Evolutionary conservation across 2,329 filamentous ascomycete species (phyloP).

Genomic region (Nannizziopsis barbatae): DNA sequence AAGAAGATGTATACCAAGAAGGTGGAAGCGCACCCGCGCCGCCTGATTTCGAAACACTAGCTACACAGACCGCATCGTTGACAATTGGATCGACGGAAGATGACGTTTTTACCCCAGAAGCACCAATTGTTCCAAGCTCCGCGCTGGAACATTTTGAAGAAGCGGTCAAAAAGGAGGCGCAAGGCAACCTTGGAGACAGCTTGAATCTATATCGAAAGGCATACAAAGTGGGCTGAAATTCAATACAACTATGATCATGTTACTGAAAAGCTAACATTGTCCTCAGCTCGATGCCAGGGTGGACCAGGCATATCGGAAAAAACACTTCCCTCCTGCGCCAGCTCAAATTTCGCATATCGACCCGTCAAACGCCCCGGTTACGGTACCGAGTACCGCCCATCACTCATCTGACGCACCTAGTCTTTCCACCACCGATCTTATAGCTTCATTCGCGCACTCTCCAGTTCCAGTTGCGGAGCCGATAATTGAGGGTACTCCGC

Average conservation of each 20-base stretch:
- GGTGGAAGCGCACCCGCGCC: not conserved
- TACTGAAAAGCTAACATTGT: not conserved
- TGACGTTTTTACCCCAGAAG: conserved; percentile 28
- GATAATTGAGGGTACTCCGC: conserved; percentile 56
- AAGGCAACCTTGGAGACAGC: conserved; percentile 81
- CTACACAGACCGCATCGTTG: conserved; percentile 29
- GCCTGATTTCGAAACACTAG: conserved; percentile 19
- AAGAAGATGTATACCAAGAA: conserved; percentile 24
- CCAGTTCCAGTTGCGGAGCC: conserved; percentile 58
- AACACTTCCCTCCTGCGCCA: conserved; percentile 65
- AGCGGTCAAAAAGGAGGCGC: conserved; percentile 76
- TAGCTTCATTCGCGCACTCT: conserved; percentile 61
- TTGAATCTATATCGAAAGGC: conserved; percentile 78
- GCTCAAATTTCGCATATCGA: conserved; percentile 39
- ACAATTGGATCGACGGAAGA: conserved; percentile 27
- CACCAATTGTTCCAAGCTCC: conserved; percentile 49
- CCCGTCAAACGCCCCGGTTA: conserved; percentile 41
- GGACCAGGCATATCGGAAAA: conserved; percentile 77
- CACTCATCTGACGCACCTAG: conserved; percentile 45
- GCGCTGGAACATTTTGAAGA: conserved; percentile 88
- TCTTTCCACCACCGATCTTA: conserved; percentile 54
- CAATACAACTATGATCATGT: not conserved
- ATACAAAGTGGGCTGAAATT: conserved; percentile 54
- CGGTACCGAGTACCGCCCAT: conserved; percentile 45
- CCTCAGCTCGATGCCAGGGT: conserved; percentile 67